These are phyloP conservation scores for Solanum pinnatisectum DNA, from an alignment of 257 asterid genomes.

Conservation along the genomic window DNA sequence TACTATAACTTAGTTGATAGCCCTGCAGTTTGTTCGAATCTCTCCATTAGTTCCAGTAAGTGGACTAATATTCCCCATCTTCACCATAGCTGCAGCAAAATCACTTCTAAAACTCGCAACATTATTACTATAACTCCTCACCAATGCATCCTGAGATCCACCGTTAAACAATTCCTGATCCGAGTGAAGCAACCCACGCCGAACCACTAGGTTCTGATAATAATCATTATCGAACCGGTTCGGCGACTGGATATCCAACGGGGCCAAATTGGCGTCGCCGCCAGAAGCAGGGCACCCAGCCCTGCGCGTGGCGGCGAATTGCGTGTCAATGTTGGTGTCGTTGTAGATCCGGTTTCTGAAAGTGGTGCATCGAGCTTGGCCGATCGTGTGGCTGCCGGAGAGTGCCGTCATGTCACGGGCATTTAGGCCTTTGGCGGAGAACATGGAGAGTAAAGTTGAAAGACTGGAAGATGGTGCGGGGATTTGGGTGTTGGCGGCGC, in stretches of 20 bases:
- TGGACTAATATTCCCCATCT: constrained; percentile 62
- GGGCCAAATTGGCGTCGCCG: constrained; percentile 34
- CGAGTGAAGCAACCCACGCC: constrained; percentile 53
- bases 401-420: constrained; percentile 58
- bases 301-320: constrained; percentile 36
- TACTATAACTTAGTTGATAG: constrained; percentile 7
- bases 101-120: constrained; percentile 21
- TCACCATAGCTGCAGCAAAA: constrained; percentile 57
- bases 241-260: constrained; percentile 28
- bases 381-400: constrained; percentile 64
- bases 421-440: constrained; percentile 34
- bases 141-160: constrained; percentile 45
- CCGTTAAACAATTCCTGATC: constrained; percentile 62
- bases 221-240: constrained; percentile 38
- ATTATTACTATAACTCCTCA: constrained; percentile 23
- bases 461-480: constrained; percentile 33
- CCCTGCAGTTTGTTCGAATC: constrained; percentile 51
- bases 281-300: constrained; percentile 42
- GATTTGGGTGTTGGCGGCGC: constrained; percentile 36
- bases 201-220: constrained; percentile 27
- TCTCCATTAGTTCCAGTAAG: constrained; percentile 55
- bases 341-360: constrained; percentile 53
- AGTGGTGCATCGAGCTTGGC: constrained; percentile 39
- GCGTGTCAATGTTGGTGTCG: constrained; percentile 46
- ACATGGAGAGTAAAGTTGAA: constrained; percentile 26